Percentiles rank a stretch among this genome's conserved stretches.
phyloP scores from a whole-genome alignment of 768 basidiomycete genomes.

The Lactarius sp. region DNA sequence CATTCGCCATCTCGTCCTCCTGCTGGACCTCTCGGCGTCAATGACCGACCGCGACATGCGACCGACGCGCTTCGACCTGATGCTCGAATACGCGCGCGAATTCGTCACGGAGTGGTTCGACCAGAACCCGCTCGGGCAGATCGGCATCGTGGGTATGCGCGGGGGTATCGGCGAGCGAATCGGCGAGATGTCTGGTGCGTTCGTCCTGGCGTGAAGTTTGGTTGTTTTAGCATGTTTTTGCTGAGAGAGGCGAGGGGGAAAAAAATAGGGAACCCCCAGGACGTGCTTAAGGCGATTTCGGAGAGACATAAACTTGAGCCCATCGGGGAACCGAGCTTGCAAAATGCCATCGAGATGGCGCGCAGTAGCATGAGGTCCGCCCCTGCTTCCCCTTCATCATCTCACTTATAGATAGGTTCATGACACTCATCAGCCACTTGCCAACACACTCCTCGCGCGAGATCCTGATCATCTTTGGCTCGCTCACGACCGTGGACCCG shows the following conservation, averaged over 20 bases:
- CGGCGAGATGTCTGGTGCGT: conserved; percentile 86
- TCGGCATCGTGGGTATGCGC: conserved; percentile 90
- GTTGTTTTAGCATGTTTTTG: neutral
- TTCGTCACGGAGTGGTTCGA: conserved; percentile 98
- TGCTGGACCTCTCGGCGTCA: conserved; percentile 86
- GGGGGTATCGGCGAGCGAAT: conserved; percentile 87
- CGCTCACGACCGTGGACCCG: conserved; percentile 94
- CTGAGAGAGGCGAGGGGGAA: neutral
- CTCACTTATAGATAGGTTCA: neutral
- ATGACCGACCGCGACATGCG: conserved; percentile 98
- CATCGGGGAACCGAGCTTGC: conserved; percentile 87
- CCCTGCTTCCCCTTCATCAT: neutral
- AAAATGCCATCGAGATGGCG: conserved; percentile 98
- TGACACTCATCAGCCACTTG: conserved; percentile 61
- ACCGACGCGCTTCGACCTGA: conserved; percentile 88
- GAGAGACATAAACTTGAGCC: conserved; percentile 89
- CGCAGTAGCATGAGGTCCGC: conserved; percentile 83
- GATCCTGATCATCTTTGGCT: conserved; percentile 90
- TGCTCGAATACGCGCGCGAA: conserved; percentile 83
- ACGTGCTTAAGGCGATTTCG: conserved; percentile 80
- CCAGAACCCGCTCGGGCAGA: conserved; percentile 96
- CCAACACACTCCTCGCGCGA: conserved; percentile 96
- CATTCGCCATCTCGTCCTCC: conserved; percentile 88
- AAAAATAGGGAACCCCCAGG: conserved; percentile 83
- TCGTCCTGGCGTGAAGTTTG: no score